Conservation (phyloP, 2,329 filamentous ascomycete genomes). For the Hysterium pulicare region DNA sequence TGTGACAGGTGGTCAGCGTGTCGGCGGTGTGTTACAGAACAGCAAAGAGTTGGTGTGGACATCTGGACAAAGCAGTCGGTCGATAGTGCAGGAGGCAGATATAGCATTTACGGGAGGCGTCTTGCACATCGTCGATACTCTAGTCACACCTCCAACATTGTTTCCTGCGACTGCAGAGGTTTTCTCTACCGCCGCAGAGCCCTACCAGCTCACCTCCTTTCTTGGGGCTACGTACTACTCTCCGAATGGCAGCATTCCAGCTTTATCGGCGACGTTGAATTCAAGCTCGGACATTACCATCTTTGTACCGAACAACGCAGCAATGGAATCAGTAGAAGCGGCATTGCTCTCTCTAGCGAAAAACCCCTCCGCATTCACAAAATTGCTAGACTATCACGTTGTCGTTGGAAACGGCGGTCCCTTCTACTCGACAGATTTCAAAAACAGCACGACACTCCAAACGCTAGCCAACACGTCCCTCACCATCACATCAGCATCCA, state of each 20-base stretch:
- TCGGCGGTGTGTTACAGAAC: constrained; percentile 40
- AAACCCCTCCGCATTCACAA: neutral
- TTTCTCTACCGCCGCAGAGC: constrained; percentile 15
- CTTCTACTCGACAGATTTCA: neutral
- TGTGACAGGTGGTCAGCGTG: constrained; percentile 54
- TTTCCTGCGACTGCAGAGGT: constrained; percentile 2
- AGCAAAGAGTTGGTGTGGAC: constrained; percentile 46
- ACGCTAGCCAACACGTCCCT: constrained; percentile 26
- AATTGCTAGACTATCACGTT: constrained; percentile 2
- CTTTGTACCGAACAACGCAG: constrained; percentile 57
- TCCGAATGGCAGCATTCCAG: constrained; percentile 12
- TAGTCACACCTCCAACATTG: constrained; percentile 30
- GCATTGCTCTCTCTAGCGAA: constrained; percentile 44
- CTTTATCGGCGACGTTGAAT: constrained; percentile 36
- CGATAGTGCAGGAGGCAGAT: constrained; percentile 13
- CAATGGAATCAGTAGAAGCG: constrained; percentile 54
- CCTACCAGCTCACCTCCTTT: constrained; percentile 25
- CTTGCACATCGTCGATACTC: constrained; percentile 37
- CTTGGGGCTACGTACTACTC: constrained; percentile 23
- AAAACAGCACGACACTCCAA: constrained; percentile 16
- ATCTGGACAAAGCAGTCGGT: constrained; percentile 42
- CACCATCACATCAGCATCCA: constrained; percentile 25
- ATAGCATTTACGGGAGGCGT: constrained; percentile 33
- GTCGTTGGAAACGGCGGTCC: neutral
- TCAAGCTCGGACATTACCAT: constrained; percentile 50